phyloP scores from a whole-genome alignment of 2,329 filamentous ascomycete species.

The Claviceps citrina region DNA sequence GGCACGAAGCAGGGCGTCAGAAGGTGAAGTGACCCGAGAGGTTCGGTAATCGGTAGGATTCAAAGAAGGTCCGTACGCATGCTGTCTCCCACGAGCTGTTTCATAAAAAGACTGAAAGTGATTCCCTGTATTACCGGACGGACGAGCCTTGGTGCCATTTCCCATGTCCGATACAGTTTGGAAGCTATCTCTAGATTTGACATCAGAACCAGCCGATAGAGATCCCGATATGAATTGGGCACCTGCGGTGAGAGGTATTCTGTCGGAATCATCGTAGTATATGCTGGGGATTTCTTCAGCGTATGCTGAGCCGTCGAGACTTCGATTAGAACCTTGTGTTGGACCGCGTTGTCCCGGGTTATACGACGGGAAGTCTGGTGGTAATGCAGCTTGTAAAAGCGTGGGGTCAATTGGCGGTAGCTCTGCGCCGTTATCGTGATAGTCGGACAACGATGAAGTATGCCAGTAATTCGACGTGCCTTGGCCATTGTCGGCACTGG shows the following conservation, averaged over 20 bases:
- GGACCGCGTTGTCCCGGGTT: conserved; percentile 11
- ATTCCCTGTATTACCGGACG: conserved; percentile 37
- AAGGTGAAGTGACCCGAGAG: conserved; percentile 48
- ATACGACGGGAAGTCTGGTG: conserved; percentile 31
- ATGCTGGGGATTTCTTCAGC: conserved; percentile 17
- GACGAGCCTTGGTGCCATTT: conserved; percentile 34
- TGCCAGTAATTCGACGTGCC: conserved; percentile 39
- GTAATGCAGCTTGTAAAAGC: conserved; percentile 38
- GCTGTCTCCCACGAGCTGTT: conserved; percentile 27
- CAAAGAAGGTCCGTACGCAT: conserved; percentile 42
- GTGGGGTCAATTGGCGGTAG: conserved; percentile 40
- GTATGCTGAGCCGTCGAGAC: conserved; percentile 17
- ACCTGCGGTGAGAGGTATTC: conserved; percentile 39
- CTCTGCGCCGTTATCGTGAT: conserved; percentile 21
- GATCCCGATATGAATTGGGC: conserved; percentile 40
- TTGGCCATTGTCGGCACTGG: conserved; percentile 16
- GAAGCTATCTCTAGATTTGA: conserved; percentile 37
- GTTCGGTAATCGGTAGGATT: conserved; percentile 35
- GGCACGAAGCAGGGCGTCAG: conserved; percentile 50
- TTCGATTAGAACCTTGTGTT: conserved; percentile 16
- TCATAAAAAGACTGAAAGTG: conserved; percentile 43
- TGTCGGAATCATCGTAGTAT: conserved; percentile 40
- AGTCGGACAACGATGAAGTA: conserved; percentile 25
- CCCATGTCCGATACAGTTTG: conserved; percentile 40
- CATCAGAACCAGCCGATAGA: conserved; percentile 24